phyloP scores from a whole-genome alignment of 2,329 filamentous ascomycete species.

The Pseudogymnoascus sp. region DNA sequence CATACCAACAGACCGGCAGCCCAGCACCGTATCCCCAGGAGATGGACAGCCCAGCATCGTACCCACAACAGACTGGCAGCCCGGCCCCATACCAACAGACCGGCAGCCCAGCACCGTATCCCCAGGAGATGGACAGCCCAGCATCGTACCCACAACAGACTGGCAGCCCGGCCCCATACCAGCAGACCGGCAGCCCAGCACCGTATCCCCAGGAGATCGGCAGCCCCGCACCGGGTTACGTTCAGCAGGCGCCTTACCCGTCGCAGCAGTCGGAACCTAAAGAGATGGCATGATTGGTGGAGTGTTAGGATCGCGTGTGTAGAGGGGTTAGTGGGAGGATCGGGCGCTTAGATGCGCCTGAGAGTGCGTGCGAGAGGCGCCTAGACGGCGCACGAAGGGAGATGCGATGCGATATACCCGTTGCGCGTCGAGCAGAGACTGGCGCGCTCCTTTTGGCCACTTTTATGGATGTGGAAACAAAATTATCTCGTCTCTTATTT shows the following conservation, averaged over 20 bases:
- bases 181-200: not conserved
- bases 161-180: not conserved
- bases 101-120: not conserved
- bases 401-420: constrained; percentile 3
- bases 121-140: not conserved
- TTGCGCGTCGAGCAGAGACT: not conserved
- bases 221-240: not conserved
- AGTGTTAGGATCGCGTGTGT: not conserved
- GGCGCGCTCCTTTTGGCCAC: not conserved
- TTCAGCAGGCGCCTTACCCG: not conserved
- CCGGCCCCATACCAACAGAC: not conserved
- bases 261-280: not conserved
- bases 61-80: not conserved
- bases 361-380: not conserved
- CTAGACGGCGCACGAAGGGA: not conserved
- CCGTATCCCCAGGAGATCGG: too few species aligned
- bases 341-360: not conserved
- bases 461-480: not conserved
- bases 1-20: not conserved
- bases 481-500: not conserved
- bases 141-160: not conserved
- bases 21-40: not conserved
- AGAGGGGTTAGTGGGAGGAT: not conserved
- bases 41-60: not conserved
- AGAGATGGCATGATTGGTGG: not conserved